Conservation (phyloP, 2,329 filamentous ascomycete species). For the Xylariaceae sp. region DNA sequence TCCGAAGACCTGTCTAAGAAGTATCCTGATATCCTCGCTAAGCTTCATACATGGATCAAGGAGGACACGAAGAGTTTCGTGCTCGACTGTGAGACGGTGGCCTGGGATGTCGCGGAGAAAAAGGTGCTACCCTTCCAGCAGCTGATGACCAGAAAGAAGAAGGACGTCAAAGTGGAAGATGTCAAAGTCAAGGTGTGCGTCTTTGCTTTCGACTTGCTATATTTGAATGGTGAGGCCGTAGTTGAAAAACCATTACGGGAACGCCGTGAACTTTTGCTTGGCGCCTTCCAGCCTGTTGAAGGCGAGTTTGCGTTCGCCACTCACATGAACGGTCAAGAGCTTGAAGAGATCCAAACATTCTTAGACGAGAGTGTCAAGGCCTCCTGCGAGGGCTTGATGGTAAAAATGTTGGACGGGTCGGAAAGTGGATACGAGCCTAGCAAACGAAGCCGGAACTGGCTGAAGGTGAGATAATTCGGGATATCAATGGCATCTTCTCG, state of each 20-base stretch:
- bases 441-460: conserved; percentile 96
- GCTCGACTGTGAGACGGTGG: conserved; percentile 97
- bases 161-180: conserved; percentile 94
- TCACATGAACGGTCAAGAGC: conserved; percentile 81
- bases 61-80: conserved; percentile 92
- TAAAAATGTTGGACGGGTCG: conserved; percentile 95
- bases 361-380: conserved; percentile 95
- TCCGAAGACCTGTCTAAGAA: conserved; percentile 97
- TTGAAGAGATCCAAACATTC: conserved; percentile 91
- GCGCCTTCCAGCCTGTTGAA: conserved; percentile 77
- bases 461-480: conserved; percentile 68
- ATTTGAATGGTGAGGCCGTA: conserved; percentile 87
- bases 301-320: conserved; percentile 93
- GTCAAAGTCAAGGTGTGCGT: conserved; percentile 97
- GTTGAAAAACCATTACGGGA: conserved; percentile 88
- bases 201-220: conserved; percentile 94
- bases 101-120: conserved; percentile 93
- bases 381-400: conserved; percentile 97
- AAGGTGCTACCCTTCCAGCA: conserved; percentile 97
- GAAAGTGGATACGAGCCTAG: conserved; percentile 96
- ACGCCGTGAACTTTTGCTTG: conserved; percentile 75
- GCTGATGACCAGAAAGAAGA: conserved; percentile 96
- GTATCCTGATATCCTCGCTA: conserved; percentile 92
- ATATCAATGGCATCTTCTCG: not conserved
- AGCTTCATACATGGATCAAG: conserved; percentile 89